A percentile compares a stretch with the other conserved stretches of the same genome.
Evolutionary conservation across 768 basidiomycete genomes (phyloP).

Genomic region (Amanita phalloides): DNA sequence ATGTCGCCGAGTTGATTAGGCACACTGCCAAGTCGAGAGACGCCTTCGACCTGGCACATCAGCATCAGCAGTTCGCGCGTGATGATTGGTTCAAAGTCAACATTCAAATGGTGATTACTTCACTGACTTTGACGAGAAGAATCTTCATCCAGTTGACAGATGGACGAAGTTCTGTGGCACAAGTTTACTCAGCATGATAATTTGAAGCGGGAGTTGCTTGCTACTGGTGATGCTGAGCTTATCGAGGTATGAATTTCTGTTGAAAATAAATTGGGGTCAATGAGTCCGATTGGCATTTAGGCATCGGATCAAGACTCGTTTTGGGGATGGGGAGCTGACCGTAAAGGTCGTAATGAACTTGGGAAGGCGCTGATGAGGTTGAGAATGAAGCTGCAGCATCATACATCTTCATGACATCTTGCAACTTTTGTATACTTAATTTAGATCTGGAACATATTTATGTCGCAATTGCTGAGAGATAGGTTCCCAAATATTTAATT

Average conservation of each 20-base stretch:
- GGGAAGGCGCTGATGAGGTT: conserved; percentile 37
- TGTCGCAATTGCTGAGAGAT: too few species aligned
- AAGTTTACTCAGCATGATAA: conserved; percentile 44
- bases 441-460: too few species aligned
- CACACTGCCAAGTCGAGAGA: conserved; percentile 24
- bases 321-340: conserved; percentile 39
- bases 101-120: conserved; percentile 26
- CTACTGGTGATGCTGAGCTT: conserved; percentile 34
- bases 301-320: conserved; percentile 36
- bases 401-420: background rate
- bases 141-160: conserved; percentile 17
- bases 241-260: conserved; percentile 29
- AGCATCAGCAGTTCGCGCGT: conserved; percentile 24
- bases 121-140: background rate
- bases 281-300: conserved; percentile 11
- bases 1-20: conserved; percentile 34
- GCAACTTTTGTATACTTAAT: too few species aligned
- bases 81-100: conserved; percentile 39
- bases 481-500: too few species aligned
- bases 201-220: conserved; percentile 30
- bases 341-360: conserved; percentile 36
- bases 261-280: background rate
- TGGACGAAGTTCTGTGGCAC: conserved; percentile 35
- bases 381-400: conserved; percentile 20
- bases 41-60: conserved; percentile 32